These are phyloP conservation scores for Berberis thunbergii DNA, from an alignment of 164 flowering plant genomes.

Conservation along the genomic window DNA sequence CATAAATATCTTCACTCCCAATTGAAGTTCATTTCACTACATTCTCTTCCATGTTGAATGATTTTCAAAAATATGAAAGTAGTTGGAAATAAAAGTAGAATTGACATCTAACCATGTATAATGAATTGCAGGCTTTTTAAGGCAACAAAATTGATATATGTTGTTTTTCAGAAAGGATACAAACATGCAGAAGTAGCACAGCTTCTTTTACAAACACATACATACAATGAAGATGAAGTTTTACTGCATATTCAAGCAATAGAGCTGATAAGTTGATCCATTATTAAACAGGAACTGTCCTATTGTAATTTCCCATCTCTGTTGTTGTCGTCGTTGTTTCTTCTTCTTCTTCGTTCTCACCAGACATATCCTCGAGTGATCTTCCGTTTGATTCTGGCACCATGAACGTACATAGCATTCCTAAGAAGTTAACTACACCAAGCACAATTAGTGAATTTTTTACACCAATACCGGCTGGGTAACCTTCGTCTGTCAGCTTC, in stretches of 20 bases:
- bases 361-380: constrained; percentile 17
- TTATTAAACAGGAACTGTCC: constrained; percentile 7
- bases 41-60: too few species aligned
- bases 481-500: constrained; percentile 11
- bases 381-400: constrained; percentile 18
- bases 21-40: too few species aligned
- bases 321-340: neutral
- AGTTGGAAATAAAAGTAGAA: too few species aligned
- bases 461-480: constrained; percentile 14
- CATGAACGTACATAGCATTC: constrained; percentile 9
- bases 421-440: constrained; percentile 12
- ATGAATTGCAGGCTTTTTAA: too few species aligned
- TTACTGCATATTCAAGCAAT: neutral
- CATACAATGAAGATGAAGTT: neutral
- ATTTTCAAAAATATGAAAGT: too few species aligned
- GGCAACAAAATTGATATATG: too few species aligned
- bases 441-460: constrained; percentile 11
- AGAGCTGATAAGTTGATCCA: neutral
- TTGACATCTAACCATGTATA: too few species aligned
- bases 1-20: too few species aligned
- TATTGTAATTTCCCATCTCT: neutral
- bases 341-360: constrained; percentile 6
- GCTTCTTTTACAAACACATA: neutral
- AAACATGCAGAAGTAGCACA: neutral
- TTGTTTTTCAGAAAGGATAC: neutral